These are phyloP conservation scores for Fusarium globosum DNA, from an alignment of 2,329 filamentous ascomycete species.

Conservation along the genomic window DNA sequence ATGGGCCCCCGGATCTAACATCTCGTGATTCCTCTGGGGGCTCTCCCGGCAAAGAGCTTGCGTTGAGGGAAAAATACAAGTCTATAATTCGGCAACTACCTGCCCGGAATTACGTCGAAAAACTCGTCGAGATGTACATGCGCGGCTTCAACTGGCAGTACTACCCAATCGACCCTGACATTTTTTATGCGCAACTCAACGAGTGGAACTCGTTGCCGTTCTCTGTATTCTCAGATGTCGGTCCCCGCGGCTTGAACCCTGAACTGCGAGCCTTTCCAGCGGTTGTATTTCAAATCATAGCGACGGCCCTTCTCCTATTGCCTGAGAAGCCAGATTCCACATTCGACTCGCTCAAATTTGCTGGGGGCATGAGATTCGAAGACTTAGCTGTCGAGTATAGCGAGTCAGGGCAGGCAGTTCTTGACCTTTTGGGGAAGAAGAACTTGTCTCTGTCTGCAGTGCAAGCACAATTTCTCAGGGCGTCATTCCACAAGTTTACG, in stretches of 20 bases:
- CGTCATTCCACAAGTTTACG: constrained; percentile 67
- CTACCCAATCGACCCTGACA: constrained; percentile 63
- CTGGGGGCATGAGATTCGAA: constrained; percentile 68
- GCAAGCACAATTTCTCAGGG: constrained; percentile 66
- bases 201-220: constrained; percentile 68
- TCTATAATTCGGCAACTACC: constrained; percentile 68
- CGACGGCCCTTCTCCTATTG: constrained; percentile 64
- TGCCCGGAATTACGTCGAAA: constrained; percentile 63
- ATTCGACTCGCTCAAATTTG: constrained; percentile 69
- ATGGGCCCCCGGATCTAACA: constrained; percentile 13
- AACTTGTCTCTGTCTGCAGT: constrained; percentile 67
- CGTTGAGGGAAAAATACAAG: constrained; percentile 68
- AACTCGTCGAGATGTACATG: constrained; percentile 66
- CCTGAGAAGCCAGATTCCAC: constrained; percentile 59
- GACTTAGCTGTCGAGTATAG: constrained; percentile 71
- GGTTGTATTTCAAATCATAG: constrained; percentile 68
- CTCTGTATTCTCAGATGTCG: constrained; percentile 59
- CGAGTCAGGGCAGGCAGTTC: constrained; percentile 65
- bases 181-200: constrained; percentile 62
- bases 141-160: constrained; percentile 70
- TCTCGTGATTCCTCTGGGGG: not conserved
- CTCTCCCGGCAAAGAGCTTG: constrained; percentile 47
- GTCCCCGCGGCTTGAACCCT: constrained; percentile 61
- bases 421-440: constrained; percentile 66
- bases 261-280: constrained; percentile 69